Base-by-base conservation (phyloP, 2,329 filamentous ascomycete genomes). In the Teratosphaeria destructans region DNA sequence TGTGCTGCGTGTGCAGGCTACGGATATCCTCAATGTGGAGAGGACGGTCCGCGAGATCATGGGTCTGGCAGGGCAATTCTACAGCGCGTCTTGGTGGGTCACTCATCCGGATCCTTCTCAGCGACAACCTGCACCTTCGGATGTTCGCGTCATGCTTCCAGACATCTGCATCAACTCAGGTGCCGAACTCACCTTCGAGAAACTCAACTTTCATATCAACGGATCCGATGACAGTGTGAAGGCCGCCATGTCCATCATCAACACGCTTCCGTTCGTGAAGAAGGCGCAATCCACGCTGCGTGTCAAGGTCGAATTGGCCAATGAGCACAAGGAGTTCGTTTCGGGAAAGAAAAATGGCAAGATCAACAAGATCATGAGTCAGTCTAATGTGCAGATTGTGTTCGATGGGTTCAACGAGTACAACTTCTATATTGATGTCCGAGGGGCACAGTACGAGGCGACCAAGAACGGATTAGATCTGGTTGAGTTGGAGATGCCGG, bases 351-450 rank as follows among this genome's bases (percentile, higher is more conserved):
- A 99, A 81, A 99, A 99, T 69, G 94, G 94, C 75, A 99, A 99
- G 79, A 99, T 99, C 76, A 99, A 99, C 81, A 99, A 99, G 81
- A 99, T 99, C 70, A 99, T 99, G 94, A 94, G 93, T 27, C 93
- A 97, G 75, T 96, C 92, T 81, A 96, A 95, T 68, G 94, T 99
- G 12, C 94, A 99, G 76, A 97, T 99, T 70, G 93, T 99, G 64
- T 99, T 99, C 67, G 94, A 99, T 72, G 92, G 91, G 63, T 99
- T 97, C 79, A 96, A 96, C 75, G 94, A 99, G 78, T 99, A 97
- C 82, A 97, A 99, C 76, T 99, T 99, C 80, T 96, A 97, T 76
- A 99, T 99, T 65, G 94, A 99, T 71, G 93, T 99, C 59, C 92
- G 94, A 72, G 92, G 90, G 54, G 86, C 86, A 59, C 88, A 89